Base-by-base conservation (phyloP, 768 basidiomycete species). In the Dentipellis fragilis region DNA sequence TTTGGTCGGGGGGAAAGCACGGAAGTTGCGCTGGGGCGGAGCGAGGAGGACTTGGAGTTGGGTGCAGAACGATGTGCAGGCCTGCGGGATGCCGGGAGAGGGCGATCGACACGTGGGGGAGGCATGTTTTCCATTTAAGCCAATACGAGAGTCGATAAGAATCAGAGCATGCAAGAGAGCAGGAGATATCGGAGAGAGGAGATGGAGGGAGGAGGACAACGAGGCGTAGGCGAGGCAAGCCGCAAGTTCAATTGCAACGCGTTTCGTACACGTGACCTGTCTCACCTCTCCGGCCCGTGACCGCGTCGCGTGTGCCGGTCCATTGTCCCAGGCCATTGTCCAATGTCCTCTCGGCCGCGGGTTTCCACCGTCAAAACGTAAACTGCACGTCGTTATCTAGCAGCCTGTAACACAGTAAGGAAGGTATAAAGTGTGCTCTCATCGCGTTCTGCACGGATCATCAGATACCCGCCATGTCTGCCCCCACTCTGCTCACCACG, bases 401-500 rank as follows among this genome's bases (percentile, higher is more conserved):
- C 42, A n/a, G 14, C 1, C 7, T 10, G n/a, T 19, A 9, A 14
- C 40, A 42, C 16, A 42, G 40, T 19, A 19, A 29, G 29, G 29
- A 3, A 19, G 42, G n/a, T 45, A 45, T 10, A n/a, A 45, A n/a
- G 42, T 9, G 14, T n/a, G n/a, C 19, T 45, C 7, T 16, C 42
- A 29, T 29, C 29, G 29, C 29, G 29, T 29, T 29, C 42, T 45
- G 10, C 19, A 45, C n/a, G 9, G 19, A n/a, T 19, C n/a, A 1
- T 45, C 42, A 9, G n/a, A 17, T 16, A 61, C 52, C 62, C 29
- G n/a, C 50, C 17, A 51, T 57, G 21, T 65, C 68, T 34, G 10
- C 42, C 12, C 19, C 48, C 8, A 23, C 9, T 23, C 69, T 77
- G n/a, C 70, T 79, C 50, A 54, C 69, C 4, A 67, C 73, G 55